Conservation (phyloP, 2,329 filamentous ascomycete genomes). For the Dactylellina drechsleri region DNA sequence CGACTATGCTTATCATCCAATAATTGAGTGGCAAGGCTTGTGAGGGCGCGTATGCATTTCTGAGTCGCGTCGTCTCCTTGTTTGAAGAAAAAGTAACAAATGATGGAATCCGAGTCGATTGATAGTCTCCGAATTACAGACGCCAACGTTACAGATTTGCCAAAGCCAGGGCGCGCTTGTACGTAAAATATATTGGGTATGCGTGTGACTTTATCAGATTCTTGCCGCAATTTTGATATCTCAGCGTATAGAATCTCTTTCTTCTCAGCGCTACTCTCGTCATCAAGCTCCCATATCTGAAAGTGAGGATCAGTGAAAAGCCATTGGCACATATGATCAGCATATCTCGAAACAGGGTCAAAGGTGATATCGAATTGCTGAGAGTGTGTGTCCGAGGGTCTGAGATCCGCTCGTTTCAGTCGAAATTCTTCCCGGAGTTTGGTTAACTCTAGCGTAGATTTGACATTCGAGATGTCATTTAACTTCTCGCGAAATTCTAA, state of each 20-base stretch:
- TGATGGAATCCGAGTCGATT: conserved; percentile 7
- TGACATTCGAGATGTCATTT: conserved; percentile 36
- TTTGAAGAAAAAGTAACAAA: conserved; percentile 52
- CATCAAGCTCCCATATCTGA: conserved; percentile 35
- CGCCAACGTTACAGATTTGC: conserved; percentile 45
- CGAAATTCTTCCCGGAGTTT: conserved; percentile 37
- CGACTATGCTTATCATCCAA: conserved; percentile 45
- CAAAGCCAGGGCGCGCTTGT: conserved; percentile 41
- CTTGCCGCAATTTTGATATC: not conserved
- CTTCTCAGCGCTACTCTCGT: conserved; percentile 14
- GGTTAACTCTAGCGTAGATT: conserved; percentile 7
- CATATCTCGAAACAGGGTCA: conserved; percentile 38
- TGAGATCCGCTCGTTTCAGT: conserved; percentile 25
- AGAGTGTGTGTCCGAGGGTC: conserved; percentile 37
- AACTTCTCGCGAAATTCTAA: conserved; percentile 21
- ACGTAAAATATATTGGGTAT: conserved; percentile 45
- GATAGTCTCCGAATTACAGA: conserved; percentile 30
- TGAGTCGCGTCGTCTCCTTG: conserved; percentile 49
- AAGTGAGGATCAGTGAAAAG: conserved; percentile 42
- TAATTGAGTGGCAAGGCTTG: conserved; percentile 39
- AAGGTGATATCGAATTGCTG: conserved; percentile 36
- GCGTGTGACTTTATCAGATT: not conserved
- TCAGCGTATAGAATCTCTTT: conserved; percentile 22
- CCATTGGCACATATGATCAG: conserved; percentile 52
- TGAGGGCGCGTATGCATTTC: conserved; percentile 21